Conservation (phyloP, 768 basidiomycete genomes). For the Astraeus odoratus region DNA sequence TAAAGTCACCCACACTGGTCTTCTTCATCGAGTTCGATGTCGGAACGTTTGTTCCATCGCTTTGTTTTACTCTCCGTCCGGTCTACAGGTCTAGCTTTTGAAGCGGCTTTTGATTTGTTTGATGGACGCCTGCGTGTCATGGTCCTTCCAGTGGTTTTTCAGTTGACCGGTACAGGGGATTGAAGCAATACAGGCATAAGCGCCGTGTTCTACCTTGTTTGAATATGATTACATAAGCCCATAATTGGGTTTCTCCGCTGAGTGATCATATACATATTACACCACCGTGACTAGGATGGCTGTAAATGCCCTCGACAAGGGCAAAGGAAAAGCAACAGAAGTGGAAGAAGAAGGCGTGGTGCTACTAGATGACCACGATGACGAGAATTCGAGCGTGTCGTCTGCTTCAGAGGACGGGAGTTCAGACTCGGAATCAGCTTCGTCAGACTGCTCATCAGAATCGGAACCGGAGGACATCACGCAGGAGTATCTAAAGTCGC, state of each 20-base stretch:
- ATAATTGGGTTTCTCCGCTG: too few species aligned
- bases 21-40: slow-evolving; percentile 72
- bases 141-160: neutral
- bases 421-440: slow-evolving; percentile 29
- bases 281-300: too few species aligned
- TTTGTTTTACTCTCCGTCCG: slow-evolving; percentile 47
- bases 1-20: slow-evolving; percentile 57
- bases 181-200: too few species aligned
- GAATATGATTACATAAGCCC: too few species aligned
- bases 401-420: slow-evolving; percentile 13
- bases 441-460: slow-evolving; percentile 27
- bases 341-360: neutral
- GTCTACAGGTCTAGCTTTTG: slow-evolving; percentile 41
- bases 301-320: slow-evolving; percentile 4
- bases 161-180: too few species aligned
- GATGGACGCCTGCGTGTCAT: slow-evolving; percentile 40
- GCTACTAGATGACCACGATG: slow-evolving; percentile 1
- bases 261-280: too few species aligned
- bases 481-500: slow-evolving; percentile 51
- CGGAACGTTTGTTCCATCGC: slow-evolving; percentile 60
- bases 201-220: too few species aligned
- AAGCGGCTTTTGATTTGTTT: slow-evolving; percentile 28
- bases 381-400: slow-evolving; percentile 2
- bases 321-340: slow-evolving; percentile 1
- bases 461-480: slow-evolving; percentile 42